Evolutionary conservation across 345 rosid genomes (phyloP), one percentile per base, ranked within the genome.

Genomic region (Gynandropsis gynandra): DNA sequence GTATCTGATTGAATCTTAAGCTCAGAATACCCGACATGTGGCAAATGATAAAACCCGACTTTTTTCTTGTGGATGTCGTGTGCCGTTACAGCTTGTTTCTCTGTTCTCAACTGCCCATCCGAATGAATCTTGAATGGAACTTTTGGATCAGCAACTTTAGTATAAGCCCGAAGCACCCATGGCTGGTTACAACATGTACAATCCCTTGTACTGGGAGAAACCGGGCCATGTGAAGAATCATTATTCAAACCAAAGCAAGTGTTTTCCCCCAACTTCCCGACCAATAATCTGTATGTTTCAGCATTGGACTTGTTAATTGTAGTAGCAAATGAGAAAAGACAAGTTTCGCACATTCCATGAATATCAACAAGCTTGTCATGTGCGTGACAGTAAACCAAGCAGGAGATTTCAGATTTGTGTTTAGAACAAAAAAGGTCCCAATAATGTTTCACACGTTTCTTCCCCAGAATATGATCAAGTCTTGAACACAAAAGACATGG

Each of bases 401-500:
- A 85, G 1, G 98, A 82, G 56, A 88, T 81, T 61, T 88, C 95
- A 42, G 77, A 75, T 78, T 81, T 85, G 71, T 92, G 98, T 40
- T 70, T 68, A 48, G 78, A 16, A 16, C 98, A 92, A 46, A 92
- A 66, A 73, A 81, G 66, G 54, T 92, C 94, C 90, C 81, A 70
- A 17, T 80, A 79, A 43, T 62, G 46, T 20, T 50, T 89, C 35
- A 39, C 35, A 54, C 68, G 68, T 62, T 65, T 63, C 13, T 55
- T 69, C 40, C 87, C 84, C 1, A 85, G 58, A 47, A 92, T 71
- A 55, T 80, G 95, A 73, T 92, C 98, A 20, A 92, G 94, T 51
- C 85, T 78, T 12, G 97, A 82, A 68, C 98, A 92, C 16, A 87
- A 68, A 35, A 85, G 54, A 45, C 98, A 92, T 0, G 95, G 97